These are phyloP conservation scores for Nemania diffusa DNA, from an alignment of 2,329 filamentous ascomycete genomes.

Conservation along the genomic window DNA sequence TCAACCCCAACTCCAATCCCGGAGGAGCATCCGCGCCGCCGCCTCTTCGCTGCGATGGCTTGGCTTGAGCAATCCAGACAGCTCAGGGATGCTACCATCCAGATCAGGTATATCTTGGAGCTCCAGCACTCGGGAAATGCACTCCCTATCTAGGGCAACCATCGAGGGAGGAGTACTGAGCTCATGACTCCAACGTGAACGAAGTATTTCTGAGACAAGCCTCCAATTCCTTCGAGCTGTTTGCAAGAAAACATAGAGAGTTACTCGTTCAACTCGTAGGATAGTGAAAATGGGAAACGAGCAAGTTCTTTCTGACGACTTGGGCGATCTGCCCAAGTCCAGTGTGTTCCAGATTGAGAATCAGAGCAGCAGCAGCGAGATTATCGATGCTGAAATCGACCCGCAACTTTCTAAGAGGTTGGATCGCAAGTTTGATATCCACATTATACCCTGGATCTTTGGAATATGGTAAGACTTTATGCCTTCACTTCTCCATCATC, in stretches of 20 bases:
- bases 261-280: background rate
- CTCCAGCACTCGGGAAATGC: background rate
- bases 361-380: background rate
- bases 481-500: background rate
- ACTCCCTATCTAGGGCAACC: background rate
- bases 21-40: too few species aligned
- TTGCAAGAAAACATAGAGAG: background rate
- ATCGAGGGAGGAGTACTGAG: background rate
- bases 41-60: background rate
- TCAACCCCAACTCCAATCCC: background rate
- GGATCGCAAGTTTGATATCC: slow-evolving; percentile 41
- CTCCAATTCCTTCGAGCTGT: background rate
- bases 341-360: slow-evolving; percentile 30
- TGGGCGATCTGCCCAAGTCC: slow-evolving; percentile 26
- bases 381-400: slow-evolving; percentile 15
- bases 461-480: slow-evolving; percentile 38
- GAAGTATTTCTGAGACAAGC: background rate
- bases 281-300: slow-evolving; percentile 18
- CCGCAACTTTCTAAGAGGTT: slow-evolving; percentile 30
- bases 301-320: slow-evolving; percentile 8
- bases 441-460: slow-evolving; percentile 42
- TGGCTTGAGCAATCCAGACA: background rate
- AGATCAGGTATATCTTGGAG: background rate
- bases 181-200: background rate
- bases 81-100: background rate